Conservation (phyloP, 106 monocot genomes). For the Phalaenopsis equestris region DNA sequence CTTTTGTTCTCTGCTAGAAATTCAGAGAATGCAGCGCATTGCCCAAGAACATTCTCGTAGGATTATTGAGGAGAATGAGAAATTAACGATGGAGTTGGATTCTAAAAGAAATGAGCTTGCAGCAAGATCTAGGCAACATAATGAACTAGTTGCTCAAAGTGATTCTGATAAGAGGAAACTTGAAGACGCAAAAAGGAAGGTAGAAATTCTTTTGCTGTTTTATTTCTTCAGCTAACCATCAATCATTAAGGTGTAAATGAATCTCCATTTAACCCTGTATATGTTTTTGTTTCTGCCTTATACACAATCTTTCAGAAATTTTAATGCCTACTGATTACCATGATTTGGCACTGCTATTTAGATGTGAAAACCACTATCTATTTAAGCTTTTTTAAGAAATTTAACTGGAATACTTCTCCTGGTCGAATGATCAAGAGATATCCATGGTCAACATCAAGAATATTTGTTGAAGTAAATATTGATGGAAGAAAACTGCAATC, state of each 20-base stretch:
- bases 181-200: slow-evolving; percentile 69
- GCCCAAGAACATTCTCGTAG: slow-evolving; percentile 62
- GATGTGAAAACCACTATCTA: not conserved
- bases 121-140: slow-evolving; percentile 40
- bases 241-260: not conserved
- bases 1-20: slow-evolving; percentile 37
- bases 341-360: not conserved
- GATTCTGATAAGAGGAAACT: slow-evolving; percentile 55
- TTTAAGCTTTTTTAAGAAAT: not conserved
- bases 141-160: slow-evolving; percentile 43
- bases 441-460: not conserved
- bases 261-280: not conserved
- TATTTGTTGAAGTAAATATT: no score
- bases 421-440: not conserved
- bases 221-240: not conserved
- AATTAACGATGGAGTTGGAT: slow-evolving; percentile 61
- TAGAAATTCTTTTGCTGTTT: slow-evolving; percentile 10
- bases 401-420: not conserved
- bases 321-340: not conserved
- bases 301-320: not conserved
- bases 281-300: not conserved
- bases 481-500: no score
- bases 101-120: slow-evolving; percentile 61
- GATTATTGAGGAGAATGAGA: slow-evolving; percentile 70
- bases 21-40: slow-evolving; percentile 52